Conservation (phyloP, 2,329 filamentous ascomycete species). For the Pseudogymnoascus destructans region DNA sequence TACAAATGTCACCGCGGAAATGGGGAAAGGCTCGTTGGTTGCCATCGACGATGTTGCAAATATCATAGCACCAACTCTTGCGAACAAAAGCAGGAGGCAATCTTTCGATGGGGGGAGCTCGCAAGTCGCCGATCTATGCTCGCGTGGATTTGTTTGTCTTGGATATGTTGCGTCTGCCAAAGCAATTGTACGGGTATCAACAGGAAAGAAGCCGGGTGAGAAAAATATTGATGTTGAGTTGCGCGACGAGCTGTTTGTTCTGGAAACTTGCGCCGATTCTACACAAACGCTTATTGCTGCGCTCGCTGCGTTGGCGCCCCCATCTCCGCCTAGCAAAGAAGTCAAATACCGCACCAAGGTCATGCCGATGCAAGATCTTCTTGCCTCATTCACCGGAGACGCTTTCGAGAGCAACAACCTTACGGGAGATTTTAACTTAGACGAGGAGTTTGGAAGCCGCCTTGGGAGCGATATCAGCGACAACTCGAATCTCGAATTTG, state of each 20-base stretch:
- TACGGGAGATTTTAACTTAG: conserved; percentile 49
- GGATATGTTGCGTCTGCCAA: conserved; percentile 77
- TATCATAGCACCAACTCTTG: conserved; percentile 18
- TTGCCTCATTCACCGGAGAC: conserved; percentile 81
- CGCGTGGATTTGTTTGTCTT: conserved; percentile 70
- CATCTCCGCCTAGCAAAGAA: conserved; percentile 67
- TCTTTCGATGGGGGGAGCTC: conserved; percentile 26
- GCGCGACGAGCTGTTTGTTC: conserved; percentile 70
- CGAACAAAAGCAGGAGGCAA: conserved; percentile 16
- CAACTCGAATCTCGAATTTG: conserved; percentile 30
- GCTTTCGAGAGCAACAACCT: conserved; percentile 55
- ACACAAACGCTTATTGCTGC: conserved; percentile 80
- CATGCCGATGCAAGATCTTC: conserved; percentile 73
- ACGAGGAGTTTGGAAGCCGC: conserved; percentile 47
- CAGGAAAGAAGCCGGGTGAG: conserved; percentile 40
- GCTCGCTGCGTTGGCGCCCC: conserved; percentile 68
- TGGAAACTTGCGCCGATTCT: conserved; percentile 94
- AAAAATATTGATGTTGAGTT: conserved; percentile 68
- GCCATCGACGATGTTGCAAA: conserved; percentile 62
- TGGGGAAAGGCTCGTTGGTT: conserved; percentile 72
- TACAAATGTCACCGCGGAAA: conserved; percentile 49
- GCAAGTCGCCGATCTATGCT: conserved; percentile 44
- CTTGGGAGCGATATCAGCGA: conserved; percentile 33
- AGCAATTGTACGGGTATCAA: conserved; percentile 39
- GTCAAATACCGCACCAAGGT: conserved; percentile 79